A percentile compares a stretch with the other conserved stretches of the same genome.
Conservation (phyloP, 2,329 filamentous ascomycete genomes). For the Pseudogymnoascus sp. region DNA sequence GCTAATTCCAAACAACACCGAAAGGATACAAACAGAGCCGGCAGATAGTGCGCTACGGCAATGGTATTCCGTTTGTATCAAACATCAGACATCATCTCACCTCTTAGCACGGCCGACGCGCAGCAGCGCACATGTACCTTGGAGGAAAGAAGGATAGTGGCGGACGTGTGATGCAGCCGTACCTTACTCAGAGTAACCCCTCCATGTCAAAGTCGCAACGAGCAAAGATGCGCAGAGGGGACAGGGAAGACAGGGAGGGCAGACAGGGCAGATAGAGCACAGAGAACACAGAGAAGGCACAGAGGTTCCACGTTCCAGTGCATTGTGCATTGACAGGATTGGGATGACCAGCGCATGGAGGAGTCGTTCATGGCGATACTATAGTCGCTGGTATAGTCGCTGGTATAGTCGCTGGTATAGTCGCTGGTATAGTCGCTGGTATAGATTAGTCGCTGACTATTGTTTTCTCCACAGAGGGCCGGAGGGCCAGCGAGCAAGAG, state of each 20-base stretch:
- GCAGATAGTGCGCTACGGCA: background rate
- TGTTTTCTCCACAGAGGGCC: background rate
- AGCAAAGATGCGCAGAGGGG: background rate
- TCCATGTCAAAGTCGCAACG: slow-evolving; percentile 1
- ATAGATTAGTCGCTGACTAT: background rate
- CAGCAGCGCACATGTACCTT: background rate
- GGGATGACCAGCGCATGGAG: background rate
- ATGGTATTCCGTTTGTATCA: background rate
- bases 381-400: background rate
- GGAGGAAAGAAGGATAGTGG: background rate
- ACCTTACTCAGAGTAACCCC: background rate
- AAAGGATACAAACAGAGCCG: background rate
- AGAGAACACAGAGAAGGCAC: background rate
- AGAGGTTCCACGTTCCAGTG: background rate
- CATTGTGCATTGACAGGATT: background rate
- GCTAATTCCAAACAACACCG: background rate
- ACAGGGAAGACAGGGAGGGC: background rate
- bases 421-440: too few species aligned
- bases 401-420: background rate
- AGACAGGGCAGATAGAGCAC: background rate
- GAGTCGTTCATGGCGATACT: background rate
- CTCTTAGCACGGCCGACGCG: background rate
- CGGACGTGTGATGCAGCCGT: slow-evolving; percentile 3
- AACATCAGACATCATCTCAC: background rate
- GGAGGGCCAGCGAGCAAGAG: too few species aligned